phyloP scores from a whole-genome alignment of 352 stramenopile species.

The Globisporangium carolinianum region DNA sequence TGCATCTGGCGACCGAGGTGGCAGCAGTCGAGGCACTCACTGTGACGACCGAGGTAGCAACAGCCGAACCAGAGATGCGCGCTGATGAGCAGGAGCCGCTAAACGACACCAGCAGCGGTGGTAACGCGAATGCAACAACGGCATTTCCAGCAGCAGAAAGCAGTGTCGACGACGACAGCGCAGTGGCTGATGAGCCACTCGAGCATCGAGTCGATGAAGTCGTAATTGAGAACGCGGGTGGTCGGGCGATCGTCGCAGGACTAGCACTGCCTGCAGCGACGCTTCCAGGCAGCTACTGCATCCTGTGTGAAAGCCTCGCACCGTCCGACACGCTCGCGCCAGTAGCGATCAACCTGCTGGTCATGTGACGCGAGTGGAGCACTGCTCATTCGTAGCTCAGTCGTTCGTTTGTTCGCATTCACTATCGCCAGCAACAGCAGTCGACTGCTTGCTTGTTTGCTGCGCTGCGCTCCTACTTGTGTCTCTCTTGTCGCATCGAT shows the following conservation, averaged over 20 bases:
- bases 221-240: constrained; percentile 12
- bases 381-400: no score
- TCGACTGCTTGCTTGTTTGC: neutral
- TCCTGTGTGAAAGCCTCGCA: constrained; percentile 29
- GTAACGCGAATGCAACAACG: no score
- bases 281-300: constrained; percentile 28
- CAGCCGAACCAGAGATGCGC: no score
- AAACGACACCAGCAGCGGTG: no score
- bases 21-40: neutral
- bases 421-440: no score
- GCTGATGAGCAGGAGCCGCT: no score
- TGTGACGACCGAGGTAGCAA: neutral
- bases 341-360: constrained; percentile 12
- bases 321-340: constrained; percentile 17
- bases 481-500: neutral
- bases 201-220: constrained; percentile 18
- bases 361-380: neutral
- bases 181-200: neutral
- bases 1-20: neutral
- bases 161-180: neutral
- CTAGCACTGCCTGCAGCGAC: constrained; percentile 24
- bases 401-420: no score
- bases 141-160: no score
- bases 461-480: neutral
- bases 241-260: constrained; percentile 20